A percentile compares a stretch with the other conserved stretches of the same genome.
Conservation (phyloP, 768 basidiomycete species). For the Clathrus columnatus region DNA sequence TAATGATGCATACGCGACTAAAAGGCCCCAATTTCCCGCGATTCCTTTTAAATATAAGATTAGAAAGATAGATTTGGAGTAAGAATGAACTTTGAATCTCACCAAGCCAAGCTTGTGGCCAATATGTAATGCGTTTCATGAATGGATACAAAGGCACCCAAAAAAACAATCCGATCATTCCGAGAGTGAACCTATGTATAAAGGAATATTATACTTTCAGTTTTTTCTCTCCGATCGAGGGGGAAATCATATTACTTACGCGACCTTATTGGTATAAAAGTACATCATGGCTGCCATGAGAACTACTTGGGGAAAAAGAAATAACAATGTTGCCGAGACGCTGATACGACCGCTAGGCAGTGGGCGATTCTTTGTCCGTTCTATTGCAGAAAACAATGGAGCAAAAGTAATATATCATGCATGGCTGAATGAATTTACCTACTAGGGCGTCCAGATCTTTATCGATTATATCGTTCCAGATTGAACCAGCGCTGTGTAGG, state of each 20-base stretch:
- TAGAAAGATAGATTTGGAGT: too few species aligned
- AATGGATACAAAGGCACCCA: constrained; percentile 35
- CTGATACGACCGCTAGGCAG: not conserved
- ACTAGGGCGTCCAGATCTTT: not conserved
- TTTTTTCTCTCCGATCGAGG: not conserved
- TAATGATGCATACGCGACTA: constrained; percentile 33
- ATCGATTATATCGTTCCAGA: constrained; percentile 2
- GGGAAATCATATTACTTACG: not conserved
- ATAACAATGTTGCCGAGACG: not conserved
- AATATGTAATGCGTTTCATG: constrained; percentile 33
- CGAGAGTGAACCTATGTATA: too few species aligned
- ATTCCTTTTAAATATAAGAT: not conserved
- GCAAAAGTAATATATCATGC: not conserved
- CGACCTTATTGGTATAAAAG: not conserved
- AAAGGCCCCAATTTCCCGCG: constrained; percentile 7
- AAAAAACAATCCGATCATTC: too few species aligned
- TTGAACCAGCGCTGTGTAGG: not conserved
- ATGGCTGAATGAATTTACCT: not conserved
- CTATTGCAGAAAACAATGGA: too few species aligned
- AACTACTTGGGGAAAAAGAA: not conserved
- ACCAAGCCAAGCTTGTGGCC: not conserved
- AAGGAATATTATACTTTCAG: not conserved
- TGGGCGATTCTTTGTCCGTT: not conserved
- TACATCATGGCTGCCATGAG: not conserved
- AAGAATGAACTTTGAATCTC: not conserved